These are phyloP conservation scores for Acrocalymma vagum DNA, from an alignment of 2,329 filamentous ascomycete genomes.

Conservation along the genomic window DNA sequence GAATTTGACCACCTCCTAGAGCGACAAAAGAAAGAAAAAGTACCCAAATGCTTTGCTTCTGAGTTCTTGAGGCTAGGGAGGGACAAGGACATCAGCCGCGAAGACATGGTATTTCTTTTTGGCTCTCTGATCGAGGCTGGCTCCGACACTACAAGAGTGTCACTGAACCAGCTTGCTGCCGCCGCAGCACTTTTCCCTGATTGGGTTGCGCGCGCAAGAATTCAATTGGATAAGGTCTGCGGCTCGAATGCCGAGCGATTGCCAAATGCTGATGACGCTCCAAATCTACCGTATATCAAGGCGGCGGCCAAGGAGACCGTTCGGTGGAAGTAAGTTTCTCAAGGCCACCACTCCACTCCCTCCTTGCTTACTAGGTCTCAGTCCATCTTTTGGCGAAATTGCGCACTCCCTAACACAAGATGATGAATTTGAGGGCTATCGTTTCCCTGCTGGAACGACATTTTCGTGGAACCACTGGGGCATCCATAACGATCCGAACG, in stretches of 20 bases:
- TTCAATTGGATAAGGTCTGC: conserved; percentile 20
- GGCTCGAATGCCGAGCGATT: conserved; percentile 17
- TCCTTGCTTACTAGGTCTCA: too few species aligned
- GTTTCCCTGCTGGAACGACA: conserved; percentile 24
- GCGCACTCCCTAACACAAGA: conserved; percentile 16
- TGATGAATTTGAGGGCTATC: conserved; percentile 24
- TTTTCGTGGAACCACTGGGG: conserved; percentile 26
- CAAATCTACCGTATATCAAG: conserved; percentile 12
- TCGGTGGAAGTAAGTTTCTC: conserved; percentile 18
- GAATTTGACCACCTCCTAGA: too few species aligned
- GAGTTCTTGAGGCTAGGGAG: too few species aligned
- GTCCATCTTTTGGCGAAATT: conserved; percentile 14
- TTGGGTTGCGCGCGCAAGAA: conserved; percentile 19
- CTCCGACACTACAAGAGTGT: conserved; percentile 21
- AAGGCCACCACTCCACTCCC: too few species aligned
- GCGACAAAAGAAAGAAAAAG: too few species aligned
- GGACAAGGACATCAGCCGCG: background rate
- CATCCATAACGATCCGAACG: conserved; percentile 16
- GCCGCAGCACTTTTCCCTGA: conserved; percentile 19
- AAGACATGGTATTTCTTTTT: conserved; percentile 44
- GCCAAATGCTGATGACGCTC: conserved; percentile 11
- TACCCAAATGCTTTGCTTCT: too few species aligned
- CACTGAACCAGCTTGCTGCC: conserved; percentile 16
- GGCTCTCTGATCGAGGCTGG: conserved; percentile 33
- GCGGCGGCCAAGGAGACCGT: conserved; percentile 19